Base-by-base conservation (phyloP, 2,329 filamentous ascomycete species). In the Fusarium transvaalense region DNA sequence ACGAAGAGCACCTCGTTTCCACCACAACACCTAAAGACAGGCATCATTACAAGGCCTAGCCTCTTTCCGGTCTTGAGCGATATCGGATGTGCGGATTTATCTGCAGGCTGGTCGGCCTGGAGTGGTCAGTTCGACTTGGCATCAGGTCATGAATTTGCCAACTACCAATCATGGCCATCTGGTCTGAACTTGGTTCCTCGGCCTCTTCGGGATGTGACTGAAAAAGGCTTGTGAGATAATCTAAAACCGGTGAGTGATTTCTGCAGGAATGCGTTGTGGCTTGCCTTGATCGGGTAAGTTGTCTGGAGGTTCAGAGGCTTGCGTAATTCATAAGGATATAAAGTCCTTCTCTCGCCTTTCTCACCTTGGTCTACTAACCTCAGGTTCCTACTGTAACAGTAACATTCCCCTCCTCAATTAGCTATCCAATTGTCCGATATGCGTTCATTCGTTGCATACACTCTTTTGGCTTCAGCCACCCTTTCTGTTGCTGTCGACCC, bases 381-480 rank as follows among this genome's bases (percentile, higher is more conserved):
- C 8, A n/a, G n/a, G n/a, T n/a, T n/a, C n/a, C n/a, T n/a, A n/a
- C n/a, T n/a, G n/a, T 14, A 3, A 41, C 14, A 23, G 0, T 3
- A 41, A 25, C 8, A 41, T 10, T 23, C 1, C 38, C 0, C 8
- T 41, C 14, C 1, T 41, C 4, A 9, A 14, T n/a, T n/a, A n/a
- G n/a, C 14, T 17, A 23, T 5, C 17, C 46, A n/a, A 29, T 46
- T 42, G 25, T 32, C 51, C 29, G 72, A 56, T 10, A 71, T 71
- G 69, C 56, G 34, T 58, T 68, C 69, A 1, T 37, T 66, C 47
- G 46, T 50, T 41, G 48, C 60, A 2, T 71, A 68, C 66, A 43
- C 60, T 59, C 59, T 71, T 59, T 61, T 71, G 69, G 69, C 69
- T 41, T 72, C 66, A 14, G 56, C 66, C 55, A 45, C 69, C 14